Conservation (phyloP, 768 basidiomycete genomes). For the Auriculariales sp. region DNA sequence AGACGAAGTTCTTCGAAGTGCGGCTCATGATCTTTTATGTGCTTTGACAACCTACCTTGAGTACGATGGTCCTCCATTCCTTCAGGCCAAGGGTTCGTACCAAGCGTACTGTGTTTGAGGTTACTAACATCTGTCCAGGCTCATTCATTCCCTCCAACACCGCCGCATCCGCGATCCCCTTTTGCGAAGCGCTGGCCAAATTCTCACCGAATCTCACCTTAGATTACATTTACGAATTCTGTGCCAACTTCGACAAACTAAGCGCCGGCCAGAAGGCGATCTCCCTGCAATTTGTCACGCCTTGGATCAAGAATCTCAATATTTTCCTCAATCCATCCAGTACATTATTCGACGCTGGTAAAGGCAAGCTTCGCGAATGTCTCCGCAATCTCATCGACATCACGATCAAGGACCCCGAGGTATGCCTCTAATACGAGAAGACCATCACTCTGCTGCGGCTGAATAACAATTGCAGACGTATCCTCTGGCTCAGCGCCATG, state of each 20-base stretch:
- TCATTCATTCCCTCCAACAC: conserved; percentile 58
- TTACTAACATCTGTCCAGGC: conserved; percentile 22
- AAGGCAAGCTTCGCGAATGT: conserved; percentile 64
- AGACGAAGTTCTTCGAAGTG: conserved; percentile 63
- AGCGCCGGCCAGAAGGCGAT: conserved; percentile 41
- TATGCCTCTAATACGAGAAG: conserved; percentile 15
- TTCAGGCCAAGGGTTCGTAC: conserved; percentile 50
- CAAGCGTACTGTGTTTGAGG: not conserved
- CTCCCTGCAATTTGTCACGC: conserved; percentile 70
- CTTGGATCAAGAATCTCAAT: conserved; percentile 77
- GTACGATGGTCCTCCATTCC: conserved; percentile 56
- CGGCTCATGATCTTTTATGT: conserved; percentile 67
- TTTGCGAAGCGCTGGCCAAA: conserved; percentile 59
- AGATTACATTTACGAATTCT: conserved; percentile 81
- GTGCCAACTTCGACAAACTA: conserved; percentile 30
- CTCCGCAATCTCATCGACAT: conserved; percentile 67
- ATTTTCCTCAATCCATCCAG: conserved; percentile 55
- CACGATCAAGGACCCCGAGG: conserved; percentile 60
- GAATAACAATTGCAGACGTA: conserved; percentile 30
- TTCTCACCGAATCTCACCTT: conserved; percentile 74
- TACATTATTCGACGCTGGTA: conserved; percentile 54
- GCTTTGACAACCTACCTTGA: conserved; percentile 66
- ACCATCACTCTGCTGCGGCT: not conserved
- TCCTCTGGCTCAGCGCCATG: conserved; percentile 48
- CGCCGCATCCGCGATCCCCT: conserved; percentile 39